These are phyloP conservation scores for Zygnema circumcarinatum DNA, from an alignment of 139 green algal genomes.

Conservation along the genomic window DNA sequence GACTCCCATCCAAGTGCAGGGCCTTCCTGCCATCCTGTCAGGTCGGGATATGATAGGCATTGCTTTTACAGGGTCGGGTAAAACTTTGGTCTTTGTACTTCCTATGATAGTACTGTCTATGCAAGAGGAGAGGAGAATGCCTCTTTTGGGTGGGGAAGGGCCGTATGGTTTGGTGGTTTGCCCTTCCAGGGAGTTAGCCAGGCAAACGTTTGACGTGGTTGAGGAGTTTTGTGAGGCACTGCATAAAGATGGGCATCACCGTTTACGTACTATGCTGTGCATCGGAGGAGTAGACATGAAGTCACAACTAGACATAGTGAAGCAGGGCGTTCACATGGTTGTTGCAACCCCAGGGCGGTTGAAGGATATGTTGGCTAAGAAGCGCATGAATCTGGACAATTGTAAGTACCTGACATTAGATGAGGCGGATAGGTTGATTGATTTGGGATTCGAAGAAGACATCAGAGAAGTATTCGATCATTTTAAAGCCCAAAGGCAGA, in stretches of 20 bases:
- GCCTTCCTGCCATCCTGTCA: slow-evolving; percentile 87
- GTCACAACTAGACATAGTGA: slow-evolving; percentile 61
- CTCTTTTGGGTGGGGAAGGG: slow-evolving; percentile 83
- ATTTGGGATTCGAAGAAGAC: slow-evolving; percentile 96
- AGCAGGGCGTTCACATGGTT: slow-evolving; percentile 86
- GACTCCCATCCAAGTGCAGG: slow-evolving; percentile 78
- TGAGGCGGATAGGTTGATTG: slow-evolving; percentile 97
- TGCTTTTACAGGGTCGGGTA: slow-evolving; percentile 94
- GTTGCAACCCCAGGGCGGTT: slow-evolving; percentile 92
- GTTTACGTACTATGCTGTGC: slow-evolving; percentile 85
- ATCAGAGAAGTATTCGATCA: slow-evolving; percentile 76
- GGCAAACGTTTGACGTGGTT: slow-evolving; percentile 85
- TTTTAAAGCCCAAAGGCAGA: slow-evolving; percentile 92
- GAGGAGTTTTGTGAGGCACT: slow-evolving; percentile 70
- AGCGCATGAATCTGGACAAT: slow-evolving; percentile 88
- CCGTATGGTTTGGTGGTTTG: slow-evolving; percentile 92
- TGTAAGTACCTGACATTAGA: slow-evolving; percentile 95
- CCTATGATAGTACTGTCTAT: slow-evolving; percentile 85
- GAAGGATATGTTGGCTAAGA: slow-evolving; percentile 94
- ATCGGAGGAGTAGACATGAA: slow-evolving; percentile 88
- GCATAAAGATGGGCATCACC: slow-evolving; percentile 66
- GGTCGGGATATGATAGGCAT: slow-evolving; percentile 99
- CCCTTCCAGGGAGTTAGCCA: slow-evolving; percentile 92
- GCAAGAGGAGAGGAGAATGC: slow-evolving; percentile 70
- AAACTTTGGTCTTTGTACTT: slow-evolving; percentile 94